Conservation (phyloP, 1,284 basidiomycete species). For the Tetrapyrgos nigripes region DNA sequence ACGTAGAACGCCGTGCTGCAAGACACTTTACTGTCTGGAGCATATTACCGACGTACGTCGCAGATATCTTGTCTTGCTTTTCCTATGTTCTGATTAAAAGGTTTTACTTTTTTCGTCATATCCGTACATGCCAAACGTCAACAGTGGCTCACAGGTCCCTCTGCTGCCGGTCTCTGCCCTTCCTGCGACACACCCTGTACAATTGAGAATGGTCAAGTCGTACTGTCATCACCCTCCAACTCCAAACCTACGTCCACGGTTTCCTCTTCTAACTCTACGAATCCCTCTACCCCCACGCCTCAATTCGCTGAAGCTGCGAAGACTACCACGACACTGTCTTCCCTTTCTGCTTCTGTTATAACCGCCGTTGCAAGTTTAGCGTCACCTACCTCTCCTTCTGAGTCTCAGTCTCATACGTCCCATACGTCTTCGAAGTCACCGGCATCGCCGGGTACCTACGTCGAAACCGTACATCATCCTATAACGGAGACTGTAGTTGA, state of each 20-base stretch:
- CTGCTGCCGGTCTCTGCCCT: slow-evolving; percentile 5
- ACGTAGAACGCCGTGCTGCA: slow-evolving; percentile 7
- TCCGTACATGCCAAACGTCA: no score
- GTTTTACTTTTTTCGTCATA: neutral
- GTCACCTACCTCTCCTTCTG: no score
- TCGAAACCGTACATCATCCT: neutral
- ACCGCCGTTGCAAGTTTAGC: no score
- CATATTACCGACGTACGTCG: slow-evolving; percentile 9
- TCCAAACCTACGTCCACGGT: neutral
- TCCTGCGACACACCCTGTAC: slow-evolving; percentile 7
- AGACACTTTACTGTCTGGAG: slow-evolving; percentile 5
- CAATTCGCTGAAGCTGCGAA: no score
- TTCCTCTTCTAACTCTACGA: neutral
- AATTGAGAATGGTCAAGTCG: neutral
- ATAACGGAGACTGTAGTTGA: neutral
- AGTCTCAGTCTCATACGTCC: no score
- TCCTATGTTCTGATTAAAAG: no score
- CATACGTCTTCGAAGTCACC: no score
- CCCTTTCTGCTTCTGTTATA: no score
- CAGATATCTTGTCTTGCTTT: neutral
- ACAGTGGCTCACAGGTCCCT: slow-evolving; percentile 8
- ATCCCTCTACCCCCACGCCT: neutral
- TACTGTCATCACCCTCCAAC: neutral
- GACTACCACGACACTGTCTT: no score
- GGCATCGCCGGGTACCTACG: neutral